Percentiles rank a stretch among this genome's conserved stretches.
Conservation (phyloP, 257 asterid genomes). For the Paraleonurus japonicus region DNA sequence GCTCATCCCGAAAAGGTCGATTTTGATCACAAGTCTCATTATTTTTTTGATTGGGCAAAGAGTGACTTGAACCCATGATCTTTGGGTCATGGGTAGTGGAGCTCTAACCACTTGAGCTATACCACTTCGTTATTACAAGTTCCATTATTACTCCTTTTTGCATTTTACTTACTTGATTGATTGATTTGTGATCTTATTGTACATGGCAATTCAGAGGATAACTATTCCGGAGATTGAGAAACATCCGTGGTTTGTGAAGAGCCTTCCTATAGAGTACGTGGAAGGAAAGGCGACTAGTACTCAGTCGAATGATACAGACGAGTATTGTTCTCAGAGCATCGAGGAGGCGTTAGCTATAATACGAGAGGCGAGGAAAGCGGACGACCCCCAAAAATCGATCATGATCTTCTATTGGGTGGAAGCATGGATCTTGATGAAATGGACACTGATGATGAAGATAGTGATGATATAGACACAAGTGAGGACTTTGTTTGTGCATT, state of each 20-base stretch:
- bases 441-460: slow-evolving; percentile 56
- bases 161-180: too few relatives aligned
- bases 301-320: slow-evolving; percentile 22
- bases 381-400: slow-evolving; percentile 32
- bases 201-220: slow-evolving; percentile 52
- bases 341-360: slow-evolving; percentile 65
- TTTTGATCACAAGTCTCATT: neutral
- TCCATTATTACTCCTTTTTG: neutral
- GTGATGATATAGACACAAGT: slow-evolving; percentile 55
- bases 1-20: slow-evolving; percentile 70
- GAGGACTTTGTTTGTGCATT: slow-evolving; percentile 71
- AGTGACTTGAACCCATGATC: too few relatives aligned
- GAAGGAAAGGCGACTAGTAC: slow-evolving; percentile 47
- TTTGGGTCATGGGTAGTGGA: too few relatives aligned
- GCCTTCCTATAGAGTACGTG: slow-evolving; percentile 38
- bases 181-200: neutral
- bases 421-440: slow-evolving; percentile 66
- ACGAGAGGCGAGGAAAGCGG: slow-evolving; percentile 51
- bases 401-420: slow-evolving; percentile 37
- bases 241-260: slow-evolving; percentile 69
- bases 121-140: too few relatives aligned
- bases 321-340: slow-evolving; percentile 39
- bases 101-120: too few relatives aligned
- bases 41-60: too few relatives aligned
- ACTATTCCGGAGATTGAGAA: slow-evolving; percentile 66